Evolutionary conservation across 176 grass and related monocot genomes (phyloP), one percentile per base, ranked within the genome.

Genomic region (Puccinellia tenuiflora): DNA sequence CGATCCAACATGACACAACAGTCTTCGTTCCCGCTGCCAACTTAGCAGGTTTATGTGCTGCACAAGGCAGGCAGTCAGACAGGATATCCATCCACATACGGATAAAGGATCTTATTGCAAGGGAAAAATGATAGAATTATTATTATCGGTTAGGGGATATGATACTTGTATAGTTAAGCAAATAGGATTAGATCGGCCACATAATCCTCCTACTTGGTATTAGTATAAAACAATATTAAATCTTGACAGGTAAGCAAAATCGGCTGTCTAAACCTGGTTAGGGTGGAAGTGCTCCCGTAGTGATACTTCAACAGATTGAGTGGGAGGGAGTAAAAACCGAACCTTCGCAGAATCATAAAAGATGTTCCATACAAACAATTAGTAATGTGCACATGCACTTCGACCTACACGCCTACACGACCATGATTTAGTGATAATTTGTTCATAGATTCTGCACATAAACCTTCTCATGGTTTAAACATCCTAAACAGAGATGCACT

Each of bases 341-440:
- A 46, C 13, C 12, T 46, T 46, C 10, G 3, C 37, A 42, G 57
- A 59, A 10, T 30, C 25, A 31, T 29, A 2, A 13, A 7, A 28
- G 16, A 16, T 87, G 25, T 46, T 59, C 22, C 51, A 69, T 7
- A 68, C 62, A 73, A 83, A 10, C n/a, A 74, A 38, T 84, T 22
- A 21, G 5, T 2, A 28, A 68, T 51, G 67, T 57, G 79, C 79
- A 82, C 6, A 33, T 11, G 16, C 25, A 56, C 1, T 68, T 68
- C 1, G 21, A 43, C 2, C 1, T 48, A 33, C 25, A 3, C 8
- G 0, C 2, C 1, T 48, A 33, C 25, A 3, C 8, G 0, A 13
- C 12, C 28, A 35, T 22, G 0, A 7, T 20, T 48, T 34, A n/a
- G 8, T 7, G 2, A 67, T 39, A 37, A n/a, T 80, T 46, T 47